Percentiles rank a stretch among this genome's conserved stretches.
phyloP scores from a whole-genome alignment of 1,139 yeast species.

The Blastobotrys ciferrii region DNA sequence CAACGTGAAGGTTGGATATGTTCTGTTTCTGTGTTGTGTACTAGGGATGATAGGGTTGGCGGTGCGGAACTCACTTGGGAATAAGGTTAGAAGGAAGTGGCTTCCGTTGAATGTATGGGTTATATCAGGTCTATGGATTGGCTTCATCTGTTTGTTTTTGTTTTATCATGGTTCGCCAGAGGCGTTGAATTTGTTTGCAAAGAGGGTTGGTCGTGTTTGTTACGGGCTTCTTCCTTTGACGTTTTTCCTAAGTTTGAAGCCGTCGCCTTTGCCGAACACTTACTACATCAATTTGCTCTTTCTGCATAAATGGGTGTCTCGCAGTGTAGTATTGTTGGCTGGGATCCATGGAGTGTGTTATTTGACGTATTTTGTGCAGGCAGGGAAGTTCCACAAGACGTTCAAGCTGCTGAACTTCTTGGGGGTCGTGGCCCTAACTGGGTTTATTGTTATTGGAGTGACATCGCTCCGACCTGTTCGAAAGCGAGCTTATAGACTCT shows the following conservation, averaged over 20 bases:
- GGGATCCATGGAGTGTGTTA: constrained; percentile 60
- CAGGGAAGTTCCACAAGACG: constrained; percentile 42
- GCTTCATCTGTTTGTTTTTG: constrained; percentile 30
- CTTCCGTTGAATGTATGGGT: constrained; percentile 36
- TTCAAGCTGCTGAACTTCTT: constrained; percentile 51
- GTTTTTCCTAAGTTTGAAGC: constrained; percentile 58
- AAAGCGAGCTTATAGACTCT: constrained; percentile 50
- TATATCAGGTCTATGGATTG: constrained; percentile 39
- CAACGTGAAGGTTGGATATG: constrained; percentile 51
- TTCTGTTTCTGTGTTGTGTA: constrained; percentile 41
- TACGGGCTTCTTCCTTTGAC: constrained; percentile 66
- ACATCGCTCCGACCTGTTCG: constrained; percentile 61
- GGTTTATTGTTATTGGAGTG: constrained; percentile 47
- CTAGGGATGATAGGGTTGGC: constrained; percentile 28
- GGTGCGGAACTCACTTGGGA: constrained; percentile 24
- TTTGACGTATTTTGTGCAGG: constrained; percentile 45
- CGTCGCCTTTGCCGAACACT: constrained; percentile 55
- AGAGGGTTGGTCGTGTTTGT: constrained; percentile 54
- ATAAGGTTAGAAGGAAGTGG: constrained; percentile 33
- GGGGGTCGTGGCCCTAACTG: constrained; percentile 55
- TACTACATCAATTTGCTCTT: constrained; percentile 56
- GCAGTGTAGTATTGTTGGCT: constrained; percentile 55
- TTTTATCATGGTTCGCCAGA: constrained; percentile 17
- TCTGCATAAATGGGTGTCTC: constrained; percentile 79
- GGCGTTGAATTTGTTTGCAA: constrained; percentile 27